A percentile compares a stretch with the other conserved stretches of the same genome.
Evolutionary conservation across 805 yeast species (phyloP).

Genomic region (Ogataea ganodermae): DNA sequence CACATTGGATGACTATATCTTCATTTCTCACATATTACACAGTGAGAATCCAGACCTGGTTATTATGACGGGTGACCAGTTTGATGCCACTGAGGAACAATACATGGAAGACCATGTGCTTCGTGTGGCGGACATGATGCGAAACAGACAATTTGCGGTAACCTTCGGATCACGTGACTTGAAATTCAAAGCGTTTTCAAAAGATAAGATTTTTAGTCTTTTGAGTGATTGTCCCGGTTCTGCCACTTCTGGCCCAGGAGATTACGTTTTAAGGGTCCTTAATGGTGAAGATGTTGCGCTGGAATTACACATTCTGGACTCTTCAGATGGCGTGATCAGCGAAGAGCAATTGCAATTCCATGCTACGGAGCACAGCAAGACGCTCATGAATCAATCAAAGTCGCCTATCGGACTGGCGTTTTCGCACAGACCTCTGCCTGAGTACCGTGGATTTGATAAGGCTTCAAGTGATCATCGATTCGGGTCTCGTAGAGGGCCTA

Average conservation of each 20-base stretch:
- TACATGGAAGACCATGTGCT: not conserved
- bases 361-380: constrained; percentile 40
- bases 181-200: constrained; percentile 64
- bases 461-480: constrained; percentile 39
- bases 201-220: constrained; percentile 62
- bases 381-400: constrained; percentile 25
- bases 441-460: constrained; percentile 52
- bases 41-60: constrained; percentile 81
- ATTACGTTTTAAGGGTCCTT: constrained; percentile 60
- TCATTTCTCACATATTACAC: constrained; percentile 49
- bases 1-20: constrained; percentile 85
- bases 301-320: constrained; percentile 75
- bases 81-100: constrained; percentile 56
- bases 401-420: constrained; percentile 78
- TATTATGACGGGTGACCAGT: constrained; percentile 88
- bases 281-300: constrained; percentile 42
- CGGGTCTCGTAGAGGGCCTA: constrained; percentile 70
- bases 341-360: constrained; percentile 81
- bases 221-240: constrained; percentile 66
- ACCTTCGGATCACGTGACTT: constrained; percentile 94
- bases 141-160: constrained; percentile 79
- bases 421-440: constrained; percentile 92
- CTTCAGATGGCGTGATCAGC: constrained; percentile 43
- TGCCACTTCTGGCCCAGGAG: constrained; percentile 78
- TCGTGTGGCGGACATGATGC: constrained; percentile 52